Conservation (phyloP, 345 rosid genomes). For the Syzygium grande region DNA sequence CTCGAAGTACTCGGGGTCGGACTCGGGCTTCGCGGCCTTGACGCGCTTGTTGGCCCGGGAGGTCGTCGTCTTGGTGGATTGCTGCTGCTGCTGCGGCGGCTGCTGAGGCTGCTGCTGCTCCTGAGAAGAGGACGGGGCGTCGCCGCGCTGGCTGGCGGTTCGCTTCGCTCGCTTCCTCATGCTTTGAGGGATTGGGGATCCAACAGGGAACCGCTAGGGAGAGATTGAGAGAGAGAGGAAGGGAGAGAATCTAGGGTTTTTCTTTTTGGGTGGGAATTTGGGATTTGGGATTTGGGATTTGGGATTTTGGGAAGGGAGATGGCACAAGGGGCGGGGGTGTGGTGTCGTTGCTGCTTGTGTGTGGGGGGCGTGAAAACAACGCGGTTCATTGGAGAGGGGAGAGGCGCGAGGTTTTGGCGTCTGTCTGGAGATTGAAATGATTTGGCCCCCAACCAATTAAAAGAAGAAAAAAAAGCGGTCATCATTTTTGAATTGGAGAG, state of each 20-base stretch:
- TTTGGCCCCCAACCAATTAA: background rate
- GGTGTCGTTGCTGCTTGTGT: no score
- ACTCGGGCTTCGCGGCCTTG: constrained; percentile 36
- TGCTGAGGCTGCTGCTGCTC: background rate
- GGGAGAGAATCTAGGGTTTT: background rate
- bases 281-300: background rate
- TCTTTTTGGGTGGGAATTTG: background rate
- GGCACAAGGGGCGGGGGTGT: no score
- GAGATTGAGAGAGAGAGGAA: background rate
- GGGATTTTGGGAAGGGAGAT: background rate
- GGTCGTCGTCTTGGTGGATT: constrained; percentile 10
- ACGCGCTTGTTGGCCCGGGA: constrained; percentile 39
- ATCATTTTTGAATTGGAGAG: background rate
- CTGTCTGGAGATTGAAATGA: background rate
- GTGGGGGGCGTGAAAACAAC: background rate
- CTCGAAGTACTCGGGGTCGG: constrained; percentile 76
- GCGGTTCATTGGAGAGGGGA: background rate
- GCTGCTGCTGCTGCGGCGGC: background rate
- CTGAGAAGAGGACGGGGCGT: constrained; percentile 2
- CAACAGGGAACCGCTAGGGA: background rate
- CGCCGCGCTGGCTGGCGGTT: constrained; percentile 12
- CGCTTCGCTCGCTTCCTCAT: constrained; percentile 10
- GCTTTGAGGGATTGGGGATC: background rate
- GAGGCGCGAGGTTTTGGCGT: background rate
- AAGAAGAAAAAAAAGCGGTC: background rate